phyloP scores from a whole-genome alignment of 371 early-diverging fungal species.

The Mucor sp. region DNA sequence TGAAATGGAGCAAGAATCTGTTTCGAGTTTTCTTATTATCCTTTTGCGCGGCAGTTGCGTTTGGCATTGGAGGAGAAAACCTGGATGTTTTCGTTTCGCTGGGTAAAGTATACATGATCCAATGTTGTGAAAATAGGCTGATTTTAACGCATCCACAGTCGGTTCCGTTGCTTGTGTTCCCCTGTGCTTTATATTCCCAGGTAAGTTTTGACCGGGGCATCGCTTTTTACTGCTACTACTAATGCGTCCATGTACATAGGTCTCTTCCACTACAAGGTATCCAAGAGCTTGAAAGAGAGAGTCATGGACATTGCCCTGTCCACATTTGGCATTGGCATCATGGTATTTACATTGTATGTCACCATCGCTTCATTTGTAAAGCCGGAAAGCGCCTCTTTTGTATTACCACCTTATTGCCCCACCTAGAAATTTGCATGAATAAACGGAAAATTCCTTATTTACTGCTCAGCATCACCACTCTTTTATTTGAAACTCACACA shows the following conservation, averaged over 20 bases:
- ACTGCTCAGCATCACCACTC: neutral
- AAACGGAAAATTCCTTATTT: neutral
- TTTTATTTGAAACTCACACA: too few relatives aligned
- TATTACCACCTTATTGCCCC: slow-evolving; percentile 1
- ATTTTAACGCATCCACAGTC: slow-evolving; percentile 11
- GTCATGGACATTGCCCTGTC: slow-evolving; percentile 41
- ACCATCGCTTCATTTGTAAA: slow-evolving; percentile 31
- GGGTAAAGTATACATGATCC: neutral
- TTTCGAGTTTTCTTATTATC: slow-evolving; percentile 52
- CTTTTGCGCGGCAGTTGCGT: slow-evolving; percentile 58
- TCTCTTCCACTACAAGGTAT: slow-evolving; percentile 64
- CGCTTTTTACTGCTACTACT: too few relatives aligned
- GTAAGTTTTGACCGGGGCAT: neutral
- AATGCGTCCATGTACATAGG: neutral
- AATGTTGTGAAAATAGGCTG: neutral
- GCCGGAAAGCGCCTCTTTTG: slow-evolving; percentile 14
- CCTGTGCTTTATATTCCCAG: slow-evolving; percentile 71
- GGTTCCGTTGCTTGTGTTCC: slow-evolving; percentile 55
- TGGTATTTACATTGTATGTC: slow-evolving; percentile 44
- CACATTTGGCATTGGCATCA: slow-evolving; percentile 55
- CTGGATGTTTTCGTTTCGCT: slow-evolving; percentile 74
- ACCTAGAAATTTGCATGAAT: neutral
- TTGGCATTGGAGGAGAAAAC: slow-evolving; percentile 61
- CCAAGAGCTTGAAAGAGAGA: slow-evolving; percentile 28
- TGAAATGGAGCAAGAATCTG: slow-evolving; percentile 75